Percentiles rank a stretch among this genome's conserved stretches.
Evolutionary conservation across 495 filamentous ascomycete genomes (phyloP).

Genomic region (Podospora tetraspora): DNA sequence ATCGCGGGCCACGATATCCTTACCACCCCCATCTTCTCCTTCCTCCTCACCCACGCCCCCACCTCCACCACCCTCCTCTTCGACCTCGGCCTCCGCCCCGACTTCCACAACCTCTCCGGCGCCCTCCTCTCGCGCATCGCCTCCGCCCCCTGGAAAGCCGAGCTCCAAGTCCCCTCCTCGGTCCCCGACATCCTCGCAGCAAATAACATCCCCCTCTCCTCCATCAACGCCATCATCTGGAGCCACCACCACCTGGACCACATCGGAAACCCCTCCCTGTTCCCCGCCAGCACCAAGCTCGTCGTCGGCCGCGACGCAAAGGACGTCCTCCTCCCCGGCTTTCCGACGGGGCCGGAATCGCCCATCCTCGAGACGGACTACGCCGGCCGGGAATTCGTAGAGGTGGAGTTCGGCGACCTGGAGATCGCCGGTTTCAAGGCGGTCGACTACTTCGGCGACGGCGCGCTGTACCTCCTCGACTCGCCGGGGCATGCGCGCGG

Average conservation of each 20-base stretch:
- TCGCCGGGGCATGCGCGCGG: constrained; percentile 50
- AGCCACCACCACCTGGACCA: constrained; percentile 58
- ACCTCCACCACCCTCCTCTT: constrained; percentile 42
- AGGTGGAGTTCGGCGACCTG: constrained; percentile 38
- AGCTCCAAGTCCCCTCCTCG: constrained; percentile 39
- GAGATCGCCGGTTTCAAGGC: constrained; percentile 46
- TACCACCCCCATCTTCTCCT: constrained; percentile 42
- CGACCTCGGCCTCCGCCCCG: constrained; percentile 52
- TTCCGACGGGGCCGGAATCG: constrained; percentile 40
- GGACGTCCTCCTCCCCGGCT: constrained; percentile 41
- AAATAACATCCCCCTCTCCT: constrained; percentile 36
- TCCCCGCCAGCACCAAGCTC: constrained; percentile 44
- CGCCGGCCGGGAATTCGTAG: constrained; percentile 32
- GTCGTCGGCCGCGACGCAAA: constrained; percentile 54
- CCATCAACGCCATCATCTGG: constrained; percentile 53
- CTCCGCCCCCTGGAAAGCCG: not conserved
- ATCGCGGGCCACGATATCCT: constrained; percentile 33
- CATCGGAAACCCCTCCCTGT: constrained; percentile 47
- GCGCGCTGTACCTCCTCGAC: constrained; percentile 51
- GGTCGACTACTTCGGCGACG: constrained; percentile 56
- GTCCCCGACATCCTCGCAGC: constrained; percentile 47
- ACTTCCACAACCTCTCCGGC: constrained; percentile 39
- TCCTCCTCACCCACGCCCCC: constrained; percentile 47
- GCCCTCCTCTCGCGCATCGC: constrained; percentile 24
- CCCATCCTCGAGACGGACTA: constrained; percentile 41